Evolutionary conservation across 495 filamentous ascomycete species (phyloP).

Genomic region (Hypoxylon rickii): DNA sequence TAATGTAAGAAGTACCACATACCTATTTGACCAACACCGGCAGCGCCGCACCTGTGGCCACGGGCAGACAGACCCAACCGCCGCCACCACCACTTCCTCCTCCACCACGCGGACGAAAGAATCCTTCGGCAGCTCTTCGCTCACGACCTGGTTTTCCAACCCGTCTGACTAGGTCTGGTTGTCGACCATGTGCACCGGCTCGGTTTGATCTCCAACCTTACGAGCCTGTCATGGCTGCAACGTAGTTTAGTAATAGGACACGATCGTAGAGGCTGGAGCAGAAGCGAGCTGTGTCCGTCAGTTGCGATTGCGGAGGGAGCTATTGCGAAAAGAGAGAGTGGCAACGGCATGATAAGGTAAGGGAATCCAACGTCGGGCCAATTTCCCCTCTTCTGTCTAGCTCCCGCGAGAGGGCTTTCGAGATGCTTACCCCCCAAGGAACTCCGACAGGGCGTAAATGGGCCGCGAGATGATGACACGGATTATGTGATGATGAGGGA

Average conservation of each 20-base stretch:
- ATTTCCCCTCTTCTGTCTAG: slow-evolving; percentile 28
- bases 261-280: slow-evolving; percentile 5
- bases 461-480: slow-evolving; percentile 19
- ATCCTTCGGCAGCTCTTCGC: slow-evolving; percentile 20
- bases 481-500: slow-evolving; percentile 26
- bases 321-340: slow-evolving; percentile 21
- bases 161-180: slow-evolving; percentile 7
- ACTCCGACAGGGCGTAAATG: slow-evolving; percentile 18
- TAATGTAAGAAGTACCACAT: slow-evolving; percentile 30
- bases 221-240: slow-evolving; percentile 25
- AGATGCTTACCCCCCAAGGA: slow-evolving; percentile 1
- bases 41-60: slow-evolving; percentile 2
- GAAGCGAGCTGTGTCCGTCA: slow-evolving; percentile 2
- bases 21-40: slow-evolving; percentile 6
- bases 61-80: slow-evolving; percentile 2
- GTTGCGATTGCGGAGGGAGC: slow-evolving; percentile 28
- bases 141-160: slow-evolving; percentile 24
- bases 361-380: slow-evolving; percentile 25
- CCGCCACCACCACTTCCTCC: neutral
- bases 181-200: slow-evolving; percentile 4
- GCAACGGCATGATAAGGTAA: slow-evolving; percentile 13
- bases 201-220: slow-evolving; percentile 20
- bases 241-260: slow-evolving; percentile 29
- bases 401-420: slow-evolving; percentile 10
- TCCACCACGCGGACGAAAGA: slow-evolving; percentile 7